Conservation (phyloP, 2,329 filamentous ascomycete genomes). For the Pseudogymnoascus sp. region DNA sequence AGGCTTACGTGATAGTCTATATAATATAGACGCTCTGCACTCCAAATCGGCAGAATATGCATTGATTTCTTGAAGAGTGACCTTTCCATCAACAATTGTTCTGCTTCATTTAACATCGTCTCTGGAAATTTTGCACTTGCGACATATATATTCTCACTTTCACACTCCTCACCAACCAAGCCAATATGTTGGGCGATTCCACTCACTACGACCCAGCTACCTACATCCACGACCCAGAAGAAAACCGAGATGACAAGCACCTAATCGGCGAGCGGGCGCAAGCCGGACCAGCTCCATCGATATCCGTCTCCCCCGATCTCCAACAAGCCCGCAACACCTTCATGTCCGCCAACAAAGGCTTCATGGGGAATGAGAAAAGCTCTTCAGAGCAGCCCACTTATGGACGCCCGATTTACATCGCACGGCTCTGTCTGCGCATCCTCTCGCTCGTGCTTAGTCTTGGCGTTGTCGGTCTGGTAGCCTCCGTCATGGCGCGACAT, state of each 20-base stretch:
- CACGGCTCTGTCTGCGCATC: neutral
- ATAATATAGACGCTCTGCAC: neutral
- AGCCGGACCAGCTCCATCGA: neutral
- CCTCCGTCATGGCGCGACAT: neutral
- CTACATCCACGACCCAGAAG: neutral
- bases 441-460: neutral
- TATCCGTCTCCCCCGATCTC: neutral
- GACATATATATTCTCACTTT: neutral
- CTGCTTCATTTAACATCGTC: neutral
- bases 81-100: neutral
- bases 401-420: neutral
- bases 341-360: constrained; percentile 1
- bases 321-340: neutral
- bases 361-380: neutral
- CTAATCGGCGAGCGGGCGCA: neutral
- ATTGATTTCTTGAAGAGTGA: neutral
- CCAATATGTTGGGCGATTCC: neutral
- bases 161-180: neutral
- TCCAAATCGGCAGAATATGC: neutral
- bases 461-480: neutral
- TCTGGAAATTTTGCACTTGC: neutral
- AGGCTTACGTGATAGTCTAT: neutral
- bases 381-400: neutral
- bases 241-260: neutral
- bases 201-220: constrained; percentile 3